Base-by-base conservation (phyloP, 768 basidiomycete genomes). In the Mrakia blollopis region DNA sequence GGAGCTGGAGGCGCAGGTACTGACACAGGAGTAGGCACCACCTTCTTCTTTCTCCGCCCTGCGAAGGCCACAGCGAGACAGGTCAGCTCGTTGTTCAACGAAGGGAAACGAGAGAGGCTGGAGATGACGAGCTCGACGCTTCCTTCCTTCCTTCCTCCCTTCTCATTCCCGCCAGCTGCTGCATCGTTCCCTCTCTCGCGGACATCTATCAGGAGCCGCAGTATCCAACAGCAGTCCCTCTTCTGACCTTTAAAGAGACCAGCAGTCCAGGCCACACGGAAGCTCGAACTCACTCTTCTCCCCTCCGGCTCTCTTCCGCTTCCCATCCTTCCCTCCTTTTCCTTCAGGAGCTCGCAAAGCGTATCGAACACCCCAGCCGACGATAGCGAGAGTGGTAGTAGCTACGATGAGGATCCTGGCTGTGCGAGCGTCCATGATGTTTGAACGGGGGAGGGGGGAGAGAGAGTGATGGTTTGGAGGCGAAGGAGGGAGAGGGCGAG, bases 391-490 rank as follows among this genome's bases (percentile, higher is more conserved):
- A 8, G 37, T 21, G 7, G 63, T 67, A 5, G 32, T 39, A 11
- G 63, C 37, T 6, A 67, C 23, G 30, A 67, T 39, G 32, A 67
- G 63, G 16, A 41, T 67, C 37, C 63, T 35, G 41, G 63, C 63
- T 13, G 63, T 67, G 3, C 63, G 63, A 41, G 63, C 11, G 35
- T 67, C 63, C 63, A 67, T 67, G n/a, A n/a, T n/a, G n/a, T 16
- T 18, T 23, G 37, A 23, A 25, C 39, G 10, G 37, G 63, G 37
- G 35, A 35, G 16, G 5, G 37, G 7, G 63, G 16, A 37, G 32
- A 32, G 30, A 41, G 39, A 41, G 44, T 44, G 44, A 13, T 44
- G 44, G 44, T 44, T n/a, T 44, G 44, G 44, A 13, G 44, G 44
- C 1, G 5, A 9, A 44, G 10, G 14, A 44, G 11, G 44, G 11